Evolutionary conservation across 176 grass and related monocot species (phyloP).

Genomic region (Poa pratensis): DNA sequence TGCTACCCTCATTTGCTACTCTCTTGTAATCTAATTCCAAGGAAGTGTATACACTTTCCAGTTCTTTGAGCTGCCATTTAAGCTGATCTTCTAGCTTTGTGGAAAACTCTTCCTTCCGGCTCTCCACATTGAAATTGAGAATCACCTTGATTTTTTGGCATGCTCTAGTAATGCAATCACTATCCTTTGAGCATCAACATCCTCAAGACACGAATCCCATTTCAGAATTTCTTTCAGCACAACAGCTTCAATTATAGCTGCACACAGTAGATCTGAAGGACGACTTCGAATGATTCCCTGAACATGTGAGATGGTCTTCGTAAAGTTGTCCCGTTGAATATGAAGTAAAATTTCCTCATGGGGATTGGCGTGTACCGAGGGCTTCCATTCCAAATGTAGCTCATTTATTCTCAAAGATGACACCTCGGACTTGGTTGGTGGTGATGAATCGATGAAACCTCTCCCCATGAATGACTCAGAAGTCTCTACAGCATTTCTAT

Average conservation of each 20-base stretch:
- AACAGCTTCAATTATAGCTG: slow-evolving; percentile 48
- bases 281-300: slow-evolving; percentile 45
- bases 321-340: slow-evolving; percentile 49
- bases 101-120: slow-evolving; percentile 51
- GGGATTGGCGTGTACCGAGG: slow-evolving; percentile 22
- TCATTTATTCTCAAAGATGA: slow-evolving; percentile 29
- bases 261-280: slow-evolving; percentile 36
- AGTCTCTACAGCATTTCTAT: slow-evolving; percentile 32
- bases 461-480: slow-evolving; percentile 29
- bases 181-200: slow-evolving; percentile 47
- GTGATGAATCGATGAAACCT: slow-evolving; percentile 24
- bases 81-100: slow-evolving; percentile 43
- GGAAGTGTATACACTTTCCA: slow-evolving; percentile 41
- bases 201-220: slow-evolving; percentile 42
- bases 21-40: slow-evolving; percentile 56
- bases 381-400: slow-evolving; percentile 47
- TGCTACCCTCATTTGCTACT: slow-evolving; percentile 34
- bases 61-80: slow-evolving; percentile 57
- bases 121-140: slow-evolving; percentile 45
- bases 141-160: slow-evolving; percentile 48
- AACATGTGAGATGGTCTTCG: slow-evolving; percentile 42
- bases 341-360: slow-evolving; percentile 50
- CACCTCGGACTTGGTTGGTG: slow-evolving; percentile 19
- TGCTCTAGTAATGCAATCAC: slow-evolving; percentile 49
- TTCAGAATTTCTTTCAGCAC: slow-evolving; percentile 47